Conservation (phyloP, 2,329 filamentous ascomycete species). For the Xylariaceae sp. region DNA sequence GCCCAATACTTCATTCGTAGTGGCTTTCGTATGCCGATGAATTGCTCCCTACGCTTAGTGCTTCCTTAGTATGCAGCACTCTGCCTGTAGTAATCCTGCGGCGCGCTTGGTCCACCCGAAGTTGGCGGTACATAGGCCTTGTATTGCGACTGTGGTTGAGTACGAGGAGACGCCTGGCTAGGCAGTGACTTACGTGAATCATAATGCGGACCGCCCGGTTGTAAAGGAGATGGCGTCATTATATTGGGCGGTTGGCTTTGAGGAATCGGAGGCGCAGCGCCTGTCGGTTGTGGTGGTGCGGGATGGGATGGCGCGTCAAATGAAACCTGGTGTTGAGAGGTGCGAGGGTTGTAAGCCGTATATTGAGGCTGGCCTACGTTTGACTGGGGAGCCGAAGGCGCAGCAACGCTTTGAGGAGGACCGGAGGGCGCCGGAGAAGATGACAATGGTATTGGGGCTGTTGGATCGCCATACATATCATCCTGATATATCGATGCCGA, state of each 20-base stretch:
- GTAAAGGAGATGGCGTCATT: conserved; percentile 40
- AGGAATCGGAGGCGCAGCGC: conserved; percentile 40
- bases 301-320: conserved; percentile 29
- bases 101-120: conserved; percentile 42
- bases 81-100: conserved; percentile 53
- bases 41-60: neutral
- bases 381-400: conserved; percentile 24
- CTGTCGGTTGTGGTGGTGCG: conserved; percentile 34
- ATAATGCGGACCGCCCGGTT: conserved; percentile 41
- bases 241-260: conserved; percentile 31
- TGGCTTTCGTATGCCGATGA: no score
- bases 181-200: conserved; percentile 48
- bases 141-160: conserved; percentile 43
- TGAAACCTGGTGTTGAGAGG: conserved; percentile 25
- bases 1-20: no score
- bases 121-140: conserved; percentile 53
- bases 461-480: conserved; percentile 35
- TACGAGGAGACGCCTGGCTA: conserved; percentile 35
- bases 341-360: conserved; percentile 27
- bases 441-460: conserved; percentile 27
- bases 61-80: conserved; percentile 27
- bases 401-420: conserved; percentile 23
- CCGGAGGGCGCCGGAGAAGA: conserved; percentile 28
- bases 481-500: conserved; percentile 45
- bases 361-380: conserved; percentile 38